A percentile compares a stretch with the other conserved stretches of the same genome.
phyloP scores from a whole-genome alignment of 148 eudicot species.

The Chenopodium suecicum region DNA sequence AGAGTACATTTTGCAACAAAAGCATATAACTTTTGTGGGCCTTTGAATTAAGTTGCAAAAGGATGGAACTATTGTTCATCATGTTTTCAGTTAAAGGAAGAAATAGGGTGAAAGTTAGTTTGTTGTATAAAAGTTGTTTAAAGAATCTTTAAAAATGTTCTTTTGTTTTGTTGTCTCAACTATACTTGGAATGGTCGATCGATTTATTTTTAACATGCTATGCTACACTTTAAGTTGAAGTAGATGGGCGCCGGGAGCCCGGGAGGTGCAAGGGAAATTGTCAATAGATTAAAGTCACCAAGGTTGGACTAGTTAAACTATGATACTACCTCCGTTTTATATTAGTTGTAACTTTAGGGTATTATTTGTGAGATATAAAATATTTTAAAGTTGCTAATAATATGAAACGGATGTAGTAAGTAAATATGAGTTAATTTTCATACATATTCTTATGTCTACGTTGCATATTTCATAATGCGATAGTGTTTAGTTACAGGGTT shows the following conservation, averaged over 20 bases:
- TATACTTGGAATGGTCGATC: background rate
- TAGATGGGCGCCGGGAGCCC: background rate
- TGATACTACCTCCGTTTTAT: too few species aligned
- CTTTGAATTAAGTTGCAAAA: background rate
- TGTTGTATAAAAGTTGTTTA: background rate
- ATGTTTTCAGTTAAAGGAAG: background rate
- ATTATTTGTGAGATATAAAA: too few species aligned
- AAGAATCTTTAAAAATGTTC: background rate
- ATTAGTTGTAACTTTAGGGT: too few species aligned
- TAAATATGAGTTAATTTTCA: too few species aligned
- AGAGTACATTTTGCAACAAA: slow-evolving; percentile 7
- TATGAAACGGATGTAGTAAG: too few species aligned
- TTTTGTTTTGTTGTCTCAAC: slow-evolving; percentile 11
- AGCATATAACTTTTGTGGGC: background rate
- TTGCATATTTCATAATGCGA: too few species aligned
- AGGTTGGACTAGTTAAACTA: too few species aligned
- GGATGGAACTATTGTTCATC: background rate
- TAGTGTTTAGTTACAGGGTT: too few species aligned
- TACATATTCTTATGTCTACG: too few species aligned
- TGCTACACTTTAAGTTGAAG: background rate
- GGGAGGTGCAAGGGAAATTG: background rate
- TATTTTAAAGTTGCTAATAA: too few species aligned
- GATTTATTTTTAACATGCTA: background rate
- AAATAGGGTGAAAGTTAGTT: background rate
- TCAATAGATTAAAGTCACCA: too few species aligned